phyloP scores from a whole-genome alignment of 805 yeast genomes.

The Brettanomyces anomalus region DNA sequence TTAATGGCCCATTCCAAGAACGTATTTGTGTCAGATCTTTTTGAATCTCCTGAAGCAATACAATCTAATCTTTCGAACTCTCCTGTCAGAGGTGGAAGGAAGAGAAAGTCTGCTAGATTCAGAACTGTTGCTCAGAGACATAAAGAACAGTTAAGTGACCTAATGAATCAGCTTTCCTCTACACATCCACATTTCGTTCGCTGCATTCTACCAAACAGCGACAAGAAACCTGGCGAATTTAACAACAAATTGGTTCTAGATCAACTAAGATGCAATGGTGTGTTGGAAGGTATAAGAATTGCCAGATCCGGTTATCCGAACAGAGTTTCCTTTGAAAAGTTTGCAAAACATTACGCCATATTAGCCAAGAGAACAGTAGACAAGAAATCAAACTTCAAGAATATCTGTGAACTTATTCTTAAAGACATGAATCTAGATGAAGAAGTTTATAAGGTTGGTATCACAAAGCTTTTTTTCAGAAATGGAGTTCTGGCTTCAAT shows the following conservation, averaged over 20 bases:
- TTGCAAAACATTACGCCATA: constrained; percentile 67
- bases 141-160: constrained; percentile 66
- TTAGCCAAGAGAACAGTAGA: constrained; percentile 38
- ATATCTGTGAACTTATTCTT: constrained; percentile 61
- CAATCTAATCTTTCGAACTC: constrained; percentile 22
- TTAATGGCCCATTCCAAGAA: constrained; percentile 52
- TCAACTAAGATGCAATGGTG: constrained; percentile 95
- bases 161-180: constrained; percentile 62
- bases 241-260: constrained; percentile 73
- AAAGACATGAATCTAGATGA: constrained; percentile 52
- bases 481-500: constrained; percentile 71
- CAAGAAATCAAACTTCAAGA: constrained; percentile 37
- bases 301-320: constrained; percentile 97
- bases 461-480: constrained; percentile 65
- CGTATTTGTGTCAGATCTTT: constrained; percentile 46
- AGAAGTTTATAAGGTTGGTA: constrained; percentile 55
- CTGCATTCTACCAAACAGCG: constrained; percentile 84
- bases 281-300: constrained; percentile 92
- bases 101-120: constrained; percentile 29
- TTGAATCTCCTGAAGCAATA: constrained; percentile 21
- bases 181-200: constrained; percentile 97
- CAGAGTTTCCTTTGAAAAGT: constrained; percentile 75
- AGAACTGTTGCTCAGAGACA: constrained; percentile 85
- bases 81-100: constrained; percentile 21
- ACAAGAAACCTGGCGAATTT: constrained; percentile 61